Conservation (phyloP, 768 basidiomycete species). For the Mycena pura region DNA sequence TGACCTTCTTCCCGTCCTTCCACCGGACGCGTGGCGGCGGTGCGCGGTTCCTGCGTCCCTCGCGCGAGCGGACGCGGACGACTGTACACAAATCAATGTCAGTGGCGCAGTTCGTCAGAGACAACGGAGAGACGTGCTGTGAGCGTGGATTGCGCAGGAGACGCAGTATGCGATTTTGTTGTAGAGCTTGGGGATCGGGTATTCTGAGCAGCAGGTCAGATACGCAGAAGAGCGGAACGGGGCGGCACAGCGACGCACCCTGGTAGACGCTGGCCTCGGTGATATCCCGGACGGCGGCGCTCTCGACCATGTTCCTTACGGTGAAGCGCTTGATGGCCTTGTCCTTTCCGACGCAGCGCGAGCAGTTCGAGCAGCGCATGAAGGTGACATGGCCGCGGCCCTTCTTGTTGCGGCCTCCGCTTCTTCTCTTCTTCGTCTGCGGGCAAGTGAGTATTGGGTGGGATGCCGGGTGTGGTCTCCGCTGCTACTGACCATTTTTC, state of each 20-base stretch:
- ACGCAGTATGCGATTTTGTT: constrained; percentile 99
- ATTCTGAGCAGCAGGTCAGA: constrained; percentile 65
- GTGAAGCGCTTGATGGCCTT: constrained; percentile 99
- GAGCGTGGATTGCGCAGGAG: constrained; percentile 98
- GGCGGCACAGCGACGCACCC: constrained; percentile 57
- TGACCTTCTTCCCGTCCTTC: constrained; percentile 96
- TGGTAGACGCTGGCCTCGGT: constrained; percentile 94
- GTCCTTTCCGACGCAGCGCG: constrained; percentile 96
- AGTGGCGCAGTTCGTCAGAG: neutral
- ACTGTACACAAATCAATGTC: constrained; percentile 54
- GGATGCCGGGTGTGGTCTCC: too few species aligned
- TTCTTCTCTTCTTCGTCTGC: constrained; percentile 99
- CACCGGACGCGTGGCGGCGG: constrained; percentile 95
- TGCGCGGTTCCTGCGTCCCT: constrained; percentile 95
- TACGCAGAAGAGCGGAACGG: neutral
- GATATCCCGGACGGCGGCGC: constrained; percentile 96
- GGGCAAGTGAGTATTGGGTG: too few species aligned
- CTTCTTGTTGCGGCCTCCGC: constrained; percentile 99
- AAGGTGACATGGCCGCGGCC: constrained; percentile 95
- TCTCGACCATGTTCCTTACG: constrained; percentile 99
- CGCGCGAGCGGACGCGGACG: constrained; percentile 96
- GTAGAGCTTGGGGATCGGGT: constrained; percentile 96
- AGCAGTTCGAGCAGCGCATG: constrained; percentile 99
- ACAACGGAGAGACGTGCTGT: constrained; percentile 63
- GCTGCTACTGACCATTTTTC: too few species aligned